Evolutionary conservation across 768 basidiomycete genomes (phyloP).

Genomic region (Mycena polygramma): DNA sequence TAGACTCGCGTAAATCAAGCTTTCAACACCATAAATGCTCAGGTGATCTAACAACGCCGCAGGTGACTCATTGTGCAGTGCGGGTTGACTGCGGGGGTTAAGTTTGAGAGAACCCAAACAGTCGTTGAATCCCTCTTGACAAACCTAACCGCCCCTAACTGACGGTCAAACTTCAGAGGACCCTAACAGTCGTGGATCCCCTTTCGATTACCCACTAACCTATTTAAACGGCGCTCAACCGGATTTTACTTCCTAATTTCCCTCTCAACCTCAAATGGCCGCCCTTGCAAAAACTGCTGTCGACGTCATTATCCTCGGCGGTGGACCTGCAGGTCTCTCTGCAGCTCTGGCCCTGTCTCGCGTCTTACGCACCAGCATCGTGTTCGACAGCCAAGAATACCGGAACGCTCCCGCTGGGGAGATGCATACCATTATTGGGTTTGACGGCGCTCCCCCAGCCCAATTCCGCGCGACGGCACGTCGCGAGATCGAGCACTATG

Average conservation of each 20-base stretch:
- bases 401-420: slow-evolving; percentile 3
- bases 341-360: slow-evolving; percentile 2
- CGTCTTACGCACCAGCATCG: neutral
- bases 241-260: neutral
- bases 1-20: too few species aligned
- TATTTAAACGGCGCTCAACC: too few species aligned
- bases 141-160: too few species aligned
- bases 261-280: neutral
- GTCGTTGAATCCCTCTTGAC: too few species aligned
- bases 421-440: slow-evolving; percentile 3
- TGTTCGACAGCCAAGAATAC: neutral
- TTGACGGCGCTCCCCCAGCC: neutral
- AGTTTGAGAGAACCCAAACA: too few species aligned
- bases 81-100: too few species aligned
- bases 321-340: slow-evolving; percentile 4
- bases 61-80: too few species aligned
- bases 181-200: too few species aligned
- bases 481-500: slow-evolving; percentile 2
- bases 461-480: slow-evolving; percentile 9
- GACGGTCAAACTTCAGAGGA: too few species aligned
- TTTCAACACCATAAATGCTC: too few species aligned
- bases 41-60: too few species aligned
- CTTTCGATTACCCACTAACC: too few species aligned
- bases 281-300: neutral
- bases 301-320: slow-evolving; percentile 5